phyloP scores from a whole-genome alignment of 441 rosid genomes.

The Aquilaria agallochum region DNA sequence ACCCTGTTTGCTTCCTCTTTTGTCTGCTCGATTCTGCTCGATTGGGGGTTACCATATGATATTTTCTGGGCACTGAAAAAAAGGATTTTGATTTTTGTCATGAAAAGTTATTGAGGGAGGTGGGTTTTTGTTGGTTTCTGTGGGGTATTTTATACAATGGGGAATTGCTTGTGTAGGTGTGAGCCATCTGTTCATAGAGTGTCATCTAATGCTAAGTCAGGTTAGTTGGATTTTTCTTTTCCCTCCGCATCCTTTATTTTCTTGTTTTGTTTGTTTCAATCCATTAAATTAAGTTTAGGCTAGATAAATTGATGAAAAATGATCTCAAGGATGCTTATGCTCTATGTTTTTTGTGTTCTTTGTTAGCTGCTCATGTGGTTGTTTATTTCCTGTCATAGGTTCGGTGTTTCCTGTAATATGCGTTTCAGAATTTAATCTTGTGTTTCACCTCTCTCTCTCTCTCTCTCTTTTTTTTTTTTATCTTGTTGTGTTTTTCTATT shows the following conservation, averaged over 20 bases:
- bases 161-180: conserved; percentile 71
- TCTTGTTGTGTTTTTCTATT: not conserved
- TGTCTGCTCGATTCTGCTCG: conserved; percentile 1
- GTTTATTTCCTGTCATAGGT: no score
- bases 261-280: no score
- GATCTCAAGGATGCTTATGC: no score
- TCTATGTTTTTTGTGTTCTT: no score
- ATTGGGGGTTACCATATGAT: conserved; percentile 12
- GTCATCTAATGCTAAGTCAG: conserved; percentile 73
- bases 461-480: no score
- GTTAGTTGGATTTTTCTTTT: conserved; percentile 28
- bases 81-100: conserved; percentile 15
- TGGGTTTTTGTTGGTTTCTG: conserved; percentile 1
- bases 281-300: no score
- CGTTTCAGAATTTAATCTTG: no score
- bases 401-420: no score
- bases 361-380: no score
- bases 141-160: conserved; percentile 38
- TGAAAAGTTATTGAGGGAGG: conserved; percentile 24
- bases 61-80: not conserved
- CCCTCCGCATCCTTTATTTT: not conserved
- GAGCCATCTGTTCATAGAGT: conserved; percentile 65
- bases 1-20: conserved; percentile 7
- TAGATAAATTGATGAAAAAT: no score
- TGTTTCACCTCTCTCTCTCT: no score